A percentile compares a stretch with the other conserved stretches of the same genome.
Evolutionary conservation across 2,329 filamentous ascomycete genomes (phyloP).

Genomic region (Aspergillus tanneri): DNA sequence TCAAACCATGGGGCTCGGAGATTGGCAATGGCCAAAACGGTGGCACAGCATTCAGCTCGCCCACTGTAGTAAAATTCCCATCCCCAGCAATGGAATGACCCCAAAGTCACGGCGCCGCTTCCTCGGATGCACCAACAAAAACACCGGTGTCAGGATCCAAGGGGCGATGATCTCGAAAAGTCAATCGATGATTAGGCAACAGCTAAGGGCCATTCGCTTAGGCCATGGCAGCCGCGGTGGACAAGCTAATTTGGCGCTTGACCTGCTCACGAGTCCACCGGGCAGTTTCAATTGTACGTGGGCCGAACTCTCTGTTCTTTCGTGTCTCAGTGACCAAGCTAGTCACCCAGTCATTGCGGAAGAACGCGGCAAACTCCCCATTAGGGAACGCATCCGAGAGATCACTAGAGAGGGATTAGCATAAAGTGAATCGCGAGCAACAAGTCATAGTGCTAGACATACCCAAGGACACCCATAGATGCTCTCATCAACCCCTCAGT

Average conservation of each 20-base stretch:
- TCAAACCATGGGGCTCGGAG: not conserved
- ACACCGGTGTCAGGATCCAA: slow-evolving; percentile 13
- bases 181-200: slow-evolving; percentile 9
- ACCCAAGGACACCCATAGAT: slow-evolving; percentile 98
- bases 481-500: slow-evolving; percentile 89
- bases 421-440: slow-evolving; percentile 1
- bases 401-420: slow-evolving; percentile 64
- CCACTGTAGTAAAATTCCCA: slow-evolving; percentile 9
- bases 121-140: slow-evolving; percentile 15
- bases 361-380: slow-evolving; percentile 78
- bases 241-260: slow-evolving; percentile 69
- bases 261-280: slow-evolving; percentile 97
- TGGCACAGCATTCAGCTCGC: slow-evolving; percentile 16
- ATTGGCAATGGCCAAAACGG: slow-evolving; percentile 11
- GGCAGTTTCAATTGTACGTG: slow-evolving; percentile 87
- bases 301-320: slow-evolving; percentile 79
- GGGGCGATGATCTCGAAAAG: slow-evolving; percentile 14
- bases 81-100: slow-evolving; percentile 9
- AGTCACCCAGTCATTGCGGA: slow-evolving; percentile 89
- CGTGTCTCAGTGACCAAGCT: slow-evolving; percentile 89
- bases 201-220: slow-evolving; percentile 23
- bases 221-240: slow-evolving; percentile 40
- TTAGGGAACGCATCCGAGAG: slow-evolving; percentile 90
- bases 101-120: slow-evolving; percentile 19
- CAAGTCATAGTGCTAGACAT: slow-evolving; percentile 41